Evolutionary conservation across 768 basidiomycete species (phyloP), one percentile per base, ranked within the genome.

Genomic region (Mycena polygramma): DNA sequence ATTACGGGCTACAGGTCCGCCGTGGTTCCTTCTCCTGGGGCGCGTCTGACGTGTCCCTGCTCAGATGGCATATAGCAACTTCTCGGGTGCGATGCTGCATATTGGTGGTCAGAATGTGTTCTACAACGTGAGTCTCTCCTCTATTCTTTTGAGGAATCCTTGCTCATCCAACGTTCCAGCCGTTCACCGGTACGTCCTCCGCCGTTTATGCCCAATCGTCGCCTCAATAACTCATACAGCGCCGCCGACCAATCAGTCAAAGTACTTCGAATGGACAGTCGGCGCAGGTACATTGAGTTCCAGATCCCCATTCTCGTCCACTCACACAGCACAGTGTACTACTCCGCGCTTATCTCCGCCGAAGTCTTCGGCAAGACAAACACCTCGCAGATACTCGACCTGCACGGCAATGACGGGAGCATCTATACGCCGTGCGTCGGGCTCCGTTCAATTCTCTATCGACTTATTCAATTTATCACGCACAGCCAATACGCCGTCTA

Each of bases 331-430:
- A 86, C 91, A 0, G 80, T 91, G 53, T 94, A 92, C 81, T 95
- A 95, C 79, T 85, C 94, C 1, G 85, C 90, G 1, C 80, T 96
- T 30, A 84, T 91, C 71, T 82, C 92, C 48, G 87, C 93, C 0
- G 94, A 95, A 78, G 84, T 86, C 5, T 83, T 95, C 39, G 93
- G 92, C n/a, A 82, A 85, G 53, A 86, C 87, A 48, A 90, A 90
- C 78, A 81, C 78, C 2, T 88, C 92, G 1, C 92, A 88, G 68
- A 84, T 95, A 37, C 79, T 92, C 41, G 94, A 95, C 78, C 83
- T 93, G 39, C 77, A 77, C n/a, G 83, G 85, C 55, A 89, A 87
- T 73, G 75, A 74, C 53, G 84, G 79, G n/a, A 87, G 82, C 73
- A 81, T 84, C 17, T 88, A 81, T 71, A 92, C 91, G 7, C 91